Conservation (phyloP, 192 early-diverging fungal genomes). For the Podila epigama region DNA sequence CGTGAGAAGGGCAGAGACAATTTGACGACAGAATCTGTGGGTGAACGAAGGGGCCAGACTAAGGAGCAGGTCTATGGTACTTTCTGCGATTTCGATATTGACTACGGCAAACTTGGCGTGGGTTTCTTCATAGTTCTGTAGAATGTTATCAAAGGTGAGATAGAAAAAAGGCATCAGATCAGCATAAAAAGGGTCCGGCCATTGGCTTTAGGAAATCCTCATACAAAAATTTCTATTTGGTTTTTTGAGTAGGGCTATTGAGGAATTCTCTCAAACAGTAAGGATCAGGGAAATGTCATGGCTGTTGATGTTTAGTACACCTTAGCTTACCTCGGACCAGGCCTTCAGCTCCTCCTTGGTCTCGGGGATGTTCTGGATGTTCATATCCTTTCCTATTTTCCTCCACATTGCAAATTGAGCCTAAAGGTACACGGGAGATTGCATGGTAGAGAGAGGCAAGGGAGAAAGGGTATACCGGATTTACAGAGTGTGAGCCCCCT, state of each 20-base stretch:
- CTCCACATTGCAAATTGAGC: constrained; percentile 38
- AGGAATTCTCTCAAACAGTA: too few species aligned
- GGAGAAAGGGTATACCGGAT: neutral
- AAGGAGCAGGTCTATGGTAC: constrained; percentile 22
- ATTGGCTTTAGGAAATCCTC: too few species aligned
- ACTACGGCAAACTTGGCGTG: neutral
- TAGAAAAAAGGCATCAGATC: too few species aligned
- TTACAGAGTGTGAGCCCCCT: neutral
- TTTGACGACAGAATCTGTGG: constrained; percentile 17
- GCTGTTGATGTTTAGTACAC: too few species aligned
- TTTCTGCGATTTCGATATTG: constrained; percentile 28
- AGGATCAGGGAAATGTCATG: too few species aligned
- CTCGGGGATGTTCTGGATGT: constrained; percentile 52
- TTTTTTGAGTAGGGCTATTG: too few species aligned
- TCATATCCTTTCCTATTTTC: constrained; percentile 46
- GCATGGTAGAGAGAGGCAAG: neutral
- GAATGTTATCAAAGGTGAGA: too few species aligned
- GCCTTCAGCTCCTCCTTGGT: constrained; percentile 25
- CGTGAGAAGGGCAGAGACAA: constrained; percentile 39
- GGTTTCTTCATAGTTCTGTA: constrained; percentile 1
- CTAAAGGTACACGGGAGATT: constrained; percentile 5
- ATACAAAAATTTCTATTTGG: too few species aligned
- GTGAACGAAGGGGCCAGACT: neutral
- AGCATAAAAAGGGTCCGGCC: too few species aligned
- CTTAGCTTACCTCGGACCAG: constrained; percentile 42